These are phyloP conservation scores for Plasmodium inui DNA, from an alignment of 169 alveolate genomes.

Conservation along the genomic window DNA sequence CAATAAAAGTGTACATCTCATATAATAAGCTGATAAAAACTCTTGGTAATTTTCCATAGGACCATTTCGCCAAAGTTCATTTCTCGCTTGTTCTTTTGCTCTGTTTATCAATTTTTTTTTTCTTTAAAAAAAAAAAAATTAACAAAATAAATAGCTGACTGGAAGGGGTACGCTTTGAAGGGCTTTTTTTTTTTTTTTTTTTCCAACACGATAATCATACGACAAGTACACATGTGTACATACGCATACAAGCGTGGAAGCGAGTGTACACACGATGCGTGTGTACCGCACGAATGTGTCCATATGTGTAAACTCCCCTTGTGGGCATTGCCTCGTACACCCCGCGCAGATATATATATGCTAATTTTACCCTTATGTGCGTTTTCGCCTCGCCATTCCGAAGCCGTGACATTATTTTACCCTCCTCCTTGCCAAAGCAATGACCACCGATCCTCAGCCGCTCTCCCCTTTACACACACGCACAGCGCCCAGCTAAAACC, in stretches of 20 bases:
- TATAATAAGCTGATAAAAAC: not conserved
- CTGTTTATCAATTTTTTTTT: not conserved
- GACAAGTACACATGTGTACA: not conserved
- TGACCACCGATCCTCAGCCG: not conserved
- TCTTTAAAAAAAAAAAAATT: not conserved
- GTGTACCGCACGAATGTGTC: not conserved
- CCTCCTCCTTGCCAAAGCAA: not conserved
- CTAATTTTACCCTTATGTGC: not conserved
- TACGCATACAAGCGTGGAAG: not conserved
- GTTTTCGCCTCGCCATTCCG: not conserved
- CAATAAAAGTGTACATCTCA: not conserved
- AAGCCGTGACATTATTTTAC: not conserved
- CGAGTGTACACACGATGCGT: not conserved
- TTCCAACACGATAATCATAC: not conserved
- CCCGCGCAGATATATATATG: not conserved
- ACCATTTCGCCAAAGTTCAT: not conserved
- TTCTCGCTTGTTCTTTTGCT: not conserved
- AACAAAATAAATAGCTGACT: not conserved
- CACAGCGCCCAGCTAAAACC: not conserved
- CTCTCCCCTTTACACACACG: not conserved
- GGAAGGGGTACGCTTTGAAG: not conserved
- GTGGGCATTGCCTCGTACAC: not conserved
- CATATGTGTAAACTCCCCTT: not conserved
- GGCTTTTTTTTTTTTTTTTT: slow-evolving; percentile 3
- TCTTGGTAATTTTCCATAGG: not conserved